Evolutionary conservation across 2,329 filamentous ascomycete genomes (phyloP), one percentile per base, ranked within the genome.

Genomic region (Alternaria gaisen): DNA sequence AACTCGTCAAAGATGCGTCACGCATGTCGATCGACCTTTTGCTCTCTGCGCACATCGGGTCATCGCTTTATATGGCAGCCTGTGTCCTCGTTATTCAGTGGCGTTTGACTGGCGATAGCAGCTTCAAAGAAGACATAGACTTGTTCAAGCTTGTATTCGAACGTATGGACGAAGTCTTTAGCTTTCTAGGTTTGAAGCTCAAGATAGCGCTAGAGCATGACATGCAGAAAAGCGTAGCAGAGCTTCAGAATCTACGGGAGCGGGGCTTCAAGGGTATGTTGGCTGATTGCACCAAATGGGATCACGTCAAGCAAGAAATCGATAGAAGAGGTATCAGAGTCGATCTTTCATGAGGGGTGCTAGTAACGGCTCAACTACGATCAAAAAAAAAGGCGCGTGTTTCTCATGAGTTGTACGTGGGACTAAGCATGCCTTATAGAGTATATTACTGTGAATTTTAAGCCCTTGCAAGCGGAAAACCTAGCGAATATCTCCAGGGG

Each of bases 281-380:
- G n/a, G 69, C 64, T 2, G 72, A 73, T 32, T 77, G 75, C 38
- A 65, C 68, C 0, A 70, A 70, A 34, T 77, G 73, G 73, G 44
- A 44, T 8, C 50, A 61, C 26, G 53, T 64, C 10, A 64, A 50
- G 20, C 48, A 67, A 3, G 68, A 69, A 41, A 57, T 66, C 3
- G 24, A 56, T 10, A 61, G 57, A 38, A 38, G 63, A 26, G 70
- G 68, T 6, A 26, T 71, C 9, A 16, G 40, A 1, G 42, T 67
- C 12, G 61, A 64, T 42, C 48, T 62, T 11, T 51, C 61, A 20
- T 64, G 56, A 26, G 20, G 4, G 18, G 22, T 22, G 43, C 9
- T 18, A 12, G 10, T 41, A 22, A 22, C 40, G 40, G n/a, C n/a
- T n/a, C n/a, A n/a, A n/a, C n/a, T n/a, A n/a, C n/a, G n/a, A n/a